Base-by-base conservation (phyloP, 371 early-diverging fungal genomes). In the Apophysomyces ossiformis region DNA sequence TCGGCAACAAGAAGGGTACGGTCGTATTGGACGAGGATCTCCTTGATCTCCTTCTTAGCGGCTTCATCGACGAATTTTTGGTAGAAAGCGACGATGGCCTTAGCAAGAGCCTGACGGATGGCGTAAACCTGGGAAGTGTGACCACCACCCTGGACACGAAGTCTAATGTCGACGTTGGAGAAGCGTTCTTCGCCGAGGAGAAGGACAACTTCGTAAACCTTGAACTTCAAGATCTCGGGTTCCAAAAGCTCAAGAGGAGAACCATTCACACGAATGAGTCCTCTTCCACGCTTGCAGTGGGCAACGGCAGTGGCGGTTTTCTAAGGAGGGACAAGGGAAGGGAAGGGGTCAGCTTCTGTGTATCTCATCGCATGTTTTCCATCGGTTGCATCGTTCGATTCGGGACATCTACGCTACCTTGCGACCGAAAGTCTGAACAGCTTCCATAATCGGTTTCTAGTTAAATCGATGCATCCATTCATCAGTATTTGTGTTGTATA, bases 291-390 rank as follows among this genome's bases (percentile, higher is more conserved):
- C 90, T 96, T 97, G 93, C 97, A 98, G 89, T 94, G 92, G 74
- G 99, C 98, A 70, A 96, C 97, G 74, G 99, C 99, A 71, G 98
- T 96, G 81, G 99, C 99, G 87, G 96, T 99, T 92, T 99, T 99
- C 96, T 98, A 86, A 50, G 54, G 58, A 62, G 16, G 56, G 43
- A 41, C 21, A 66, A 37, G 37, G 35, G 32, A 7, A 65, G 9
- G 21, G 44, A 37, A n/a, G 59, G 9, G 21, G 44, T 58, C 46
- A 58, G 21, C 11, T 43, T 54, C 41, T 45, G 12, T 47, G 15
- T 7, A 18, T 54, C 36, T 45, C 12, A 38, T 37, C 54, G 21
- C 9, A 18, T 32, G 54, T 50, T 26, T 26, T 26, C 21, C 54
- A 50, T 50, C 21, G 21, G 54, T 50, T 32, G n/a, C 54, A 50